A percentile compares a stretch with the other conserved stretches of the same genome.
phyloP scores from a whole-genome alignment of 2,329 filamentous ascomycete species.

The Cylindrodendrum hubeiense region DNA sequence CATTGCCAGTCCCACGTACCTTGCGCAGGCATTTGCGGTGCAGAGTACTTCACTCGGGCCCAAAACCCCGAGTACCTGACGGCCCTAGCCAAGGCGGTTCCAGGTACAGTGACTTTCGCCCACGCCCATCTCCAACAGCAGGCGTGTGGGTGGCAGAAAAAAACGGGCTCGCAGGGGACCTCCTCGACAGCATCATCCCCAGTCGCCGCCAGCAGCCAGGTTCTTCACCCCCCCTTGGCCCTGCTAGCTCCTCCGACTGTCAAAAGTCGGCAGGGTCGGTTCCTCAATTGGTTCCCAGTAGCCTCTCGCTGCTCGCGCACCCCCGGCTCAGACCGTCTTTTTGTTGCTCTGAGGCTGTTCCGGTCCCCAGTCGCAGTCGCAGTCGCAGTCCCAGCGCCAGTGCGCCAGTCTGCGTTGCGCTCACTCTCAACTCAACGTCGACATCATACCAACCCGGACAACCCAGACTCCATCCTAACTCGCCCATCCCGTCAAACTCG shows the following conservation, averaged over 20 bases:
- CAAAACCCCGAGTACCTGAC: slow-evolving; percentile 29
- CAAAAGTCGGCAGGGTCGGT: slow-evolving; percentile 45
- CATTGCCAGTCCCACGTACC: slow-evolving; percentile 17
- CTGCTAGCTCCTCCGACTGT: slow-evolving; percentile 46
- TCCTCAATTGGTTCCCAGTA: slow-evolving; percentile 45
- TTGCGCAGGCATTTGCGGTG: background rate
- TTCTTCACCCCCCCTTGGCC: slow-evolving; percentile 42
- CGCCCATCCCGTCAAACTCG: slow-evolving; percentile 37
- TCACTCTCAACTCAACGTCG: slow-evolving; percentile 38
- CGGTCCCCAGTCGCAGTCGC: slow-evolving; percentile 23
- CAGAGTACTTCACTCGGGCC: slow-evolving; percentile 6
- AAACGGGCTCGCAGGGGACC: slow-evolving; percentile 43
- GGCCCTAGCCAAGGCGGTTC: slow-evolving; percentile 37
- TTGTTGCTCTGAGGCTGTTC: slow-evolving; percentile 41
- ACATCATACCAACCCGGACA: slow-evolving; percentile 40
- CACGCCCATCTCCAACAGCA: slow-evolving; percentile 30
- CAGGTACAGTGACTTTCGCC: slow-evolving; percentile 43
- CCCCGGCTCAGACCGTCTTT: slow-evolving; percentile 46
- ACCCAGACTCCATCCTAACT: slow-evolving; percentile 37
- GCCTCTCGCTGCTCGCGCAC: slow-evolving; percentile 37
- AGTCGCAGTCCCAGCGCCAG: slow-evolving; percentile 14
- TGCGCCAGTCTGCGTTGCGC: slow-evolving; percentile 12
- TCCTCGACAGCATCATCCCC: slow-evolving; percentile 43
- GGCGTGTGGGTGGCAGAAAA: slow-evolving; percentile 38
- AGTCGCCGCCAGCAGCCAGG: slow-evolving; percentile 41